Base-by-base conservation (phyloP, 2,329 filamentous ascomycete genomes). In the Trichoderma asperellum region DNA sequence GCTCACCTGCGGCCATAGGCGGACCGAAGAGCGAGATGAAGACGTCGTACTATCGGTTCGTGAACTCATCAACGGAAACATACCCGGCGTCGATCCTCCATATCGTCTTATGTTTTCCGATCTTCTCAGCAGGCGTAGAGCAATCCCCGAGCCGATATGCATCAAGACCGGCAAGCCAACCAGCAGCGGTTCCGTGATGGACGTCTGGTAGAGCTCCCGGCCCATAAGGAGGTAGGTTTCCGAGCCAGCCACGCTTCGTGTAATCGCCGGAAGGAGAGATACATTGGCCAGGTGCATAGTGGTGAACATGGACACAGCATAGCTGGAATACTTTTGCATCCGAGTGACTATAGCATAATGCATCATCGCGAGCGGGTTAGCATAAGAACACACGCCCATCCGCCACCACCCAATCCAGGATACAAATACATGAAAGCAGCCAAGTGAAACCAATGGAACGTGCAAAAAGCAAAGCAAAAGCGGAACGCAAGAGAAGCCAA, bases 221-320 rank as follows among this genome's bases (percentile, higher is more conserved):
- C 94, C 94, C 79, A 97, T 92, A 72, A 98, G 90, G 60, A 98
- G 89, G 80, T 94, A 97, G 61, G 89, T 89, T 77, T 97, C 94
- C 70, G 92, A 92, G 64, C 89, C 87, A 10, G 90, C 83, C 7
- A 96, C 87, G 57, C 91, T 93, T 69, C 85, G 87, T 52, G 92
- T 93, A 61, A 90, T 74, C 47, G 96, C 87, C 0, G 93, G 94
- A 72, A 96, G 90, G 55, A 97, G 79, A 8, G 92, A 92, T 40
- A 93, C 95, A 75, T 94, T 97, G 75, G 89, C 85, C 71, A 96
- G 83, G 81, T 97, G 94, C 69, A 96, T 85, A 35, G 88, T 84
- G 40, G 91, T 86, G 82, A 95, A 97, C 73, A 92, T 82, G 71
- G 88, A 88, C 76, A 93, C 94, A 73, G 92, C 89, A 82, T 97